Conservation (phyloP, 352 stramenopile species). For the Thalassiosira exigua region DNA sequence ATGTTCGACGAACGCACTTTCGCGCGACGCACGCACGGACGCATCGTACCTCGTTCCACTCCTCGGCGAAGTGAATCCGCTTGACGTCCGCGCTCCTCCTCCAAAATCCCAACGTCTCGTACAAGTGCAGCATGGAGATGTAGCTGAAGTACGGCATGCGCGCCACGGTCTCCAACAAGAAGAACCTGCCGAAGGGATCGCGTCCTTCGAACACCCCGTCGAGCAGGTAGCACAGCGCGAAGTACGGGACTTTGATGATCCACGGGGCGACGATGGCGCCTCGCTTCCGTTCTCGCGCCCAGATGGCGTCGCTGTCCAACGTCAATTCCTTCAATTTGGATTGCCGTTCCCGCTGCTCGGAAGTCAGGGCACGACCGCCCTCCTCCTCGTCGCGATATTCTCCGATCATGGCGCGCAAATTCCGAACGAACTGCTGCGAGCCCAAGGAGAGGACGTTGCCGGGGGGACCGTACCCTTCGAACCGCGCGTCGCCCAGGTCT, state of each 20-base stretch:
- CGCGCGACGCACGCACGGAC: no score
- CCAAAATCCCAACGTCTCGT: conserved; percentile 75
- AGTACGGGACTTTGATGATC: conserved; percentile 76
- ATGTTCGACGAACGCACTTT: no score
- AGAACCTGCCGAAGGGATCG: conserved; percentile 64
- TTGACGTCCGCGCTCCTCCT: conserved; percentile 66
- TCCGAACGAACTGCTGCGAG: conserved; percentile 65
- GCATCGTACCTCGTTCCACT: conserved; percentile 75
- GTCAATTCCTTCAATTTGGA: conserved; percentile 54
- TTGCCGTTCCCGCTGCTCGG: conserved; percentile 53
- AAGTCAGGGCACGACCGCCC: conserved; percentile 39
- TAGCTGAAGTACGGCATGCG: conserved; percentile 73
- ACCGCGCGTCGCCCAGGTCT: conserved; percentile 17
- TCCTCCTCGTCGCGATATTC: conserved; percentile 66
- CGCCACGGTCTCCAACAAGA: conserved; percentile 65
- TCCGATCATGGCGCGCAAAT: conserved; percentile 67
- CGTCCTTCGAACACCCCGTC: conserved; percentile 72
- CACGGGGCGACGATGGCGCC: conserved; percentile 59
- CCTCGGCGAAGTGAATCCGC: conserved; percentile 77
- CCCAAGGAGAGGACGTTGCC: conserved; percentile 59
- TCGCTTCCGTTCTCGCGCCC: conserved; percentile 55
- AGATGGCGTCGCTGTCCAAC: conserved; percentile 66
- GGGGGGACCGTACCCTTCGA: conserved; percentile 62
- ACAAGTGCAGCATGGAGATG: conserved; percentile 72
- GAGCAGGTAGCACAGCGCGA: conserved; percentile 62